phyloP scores from a whole-genome alignment of 768 basidiomycete species.

The Leccinum rimulosum region DNA sequence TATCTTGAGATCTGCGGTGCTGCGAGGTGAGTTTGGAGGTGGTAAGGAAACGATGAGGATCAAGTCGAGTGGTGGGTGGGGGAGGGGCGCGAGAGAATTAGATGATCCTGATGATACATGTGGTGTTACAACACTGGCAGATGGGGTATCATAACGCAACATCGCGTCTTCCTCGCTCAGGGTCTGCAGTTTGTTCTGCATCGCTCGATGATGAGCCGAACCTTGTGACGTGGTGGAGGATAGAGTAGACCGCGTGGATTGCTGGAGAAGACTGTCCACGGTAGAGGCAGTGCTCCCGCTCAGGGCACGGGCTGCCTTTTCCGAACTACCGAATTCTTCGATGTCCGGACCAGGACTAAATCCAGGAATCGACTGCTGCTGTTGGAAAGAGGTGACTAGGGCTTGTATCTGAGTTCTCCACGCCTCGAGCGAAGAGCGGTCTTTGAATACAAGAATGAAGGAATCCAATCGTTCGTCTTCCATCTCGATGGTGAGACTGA shows the following conservation, averaged over 20 bases:
- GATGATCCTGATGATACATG: slow-evolving; percentile 72
- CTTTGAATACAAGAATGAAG: slow-evolving; percentile 95
- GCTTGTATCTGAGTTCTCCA: slow-evolving; percentile 85
- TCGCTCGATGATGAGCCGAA: slow-evolving; percentile 40
- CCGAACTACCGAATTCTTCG: slow-evolving; percentile 77
- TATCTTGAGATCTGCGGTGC: slow-evolving; percentile 81
- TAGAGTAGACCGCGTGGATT: slow-evolving; percentile 62
- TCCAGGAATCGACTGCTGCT: slow-evolving; percentile 41
- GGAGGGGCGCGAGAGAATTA: slow-evolving; percentile 76
- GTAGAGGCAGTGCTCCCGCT: slow-evolving; percentile 68
- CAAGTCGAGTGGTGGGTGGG: slow-evolving; percentile 87
- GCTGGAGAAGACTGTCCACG: slow-evolving; percentile 61
- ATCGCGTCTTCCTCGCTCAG: slow-evolving; percentile 73
- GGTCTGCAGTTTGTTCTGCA: slow-evolving; percentile 52
- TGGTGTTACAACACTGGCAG: slow-evolving; percentile 60
- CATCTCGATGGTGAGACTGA: slow-evolving; percentile 97
- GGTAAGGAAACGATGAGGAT: slow-evolving; percentile 91
- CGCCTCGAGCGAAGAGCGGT: slow-evolving; percentile 81
- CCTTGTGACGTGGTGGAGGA: slow-evolving; percentile 76
- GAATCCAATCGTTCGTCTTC: slow-evolving; percentile 91
- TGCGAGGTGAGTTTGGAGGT: slow-evolving; percentile 62
- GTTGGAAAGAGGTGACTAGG: slow-evolving; percentile 71
- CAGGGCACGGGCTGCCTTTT: slow-evolving; percentile 76
- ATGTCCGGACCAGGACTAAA: slow-evolving; percentile 47
- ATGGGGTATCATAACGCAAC: slow-evolving; percentile 49